Conservation (phyloP, 306 rosid species). For the Arachis stenosperma region DNA sequence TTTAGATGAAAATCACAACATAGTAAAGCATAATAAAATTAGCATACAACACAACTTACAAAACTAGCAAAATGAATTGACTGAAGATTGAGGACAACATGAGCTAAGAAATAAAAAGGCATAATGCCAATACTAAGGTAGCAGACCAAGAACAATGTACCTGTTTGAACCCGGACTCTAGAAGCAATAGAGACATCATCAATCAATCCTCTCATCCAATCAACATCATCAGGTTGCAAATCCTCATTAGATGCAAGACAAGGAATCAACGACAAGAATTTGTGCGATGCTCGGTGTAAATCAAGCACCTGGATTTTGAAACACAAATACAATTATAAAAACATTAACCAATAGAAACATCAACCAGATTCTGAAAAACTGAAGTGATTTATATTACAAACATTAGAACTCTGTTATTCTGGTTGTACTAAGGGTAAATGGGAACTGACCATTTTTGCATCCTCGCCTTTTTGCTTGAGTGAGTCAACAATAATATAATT, state of each 20-base stretch:
- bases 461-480: conserved; percentile 80
- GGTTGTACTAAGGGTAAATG: conserved; percentile 11
- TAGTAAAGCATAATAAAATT: conserved; percentile 18
- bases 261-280: conserved; percentile 75
- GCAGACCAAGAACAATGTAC: conserved; percentile 48
- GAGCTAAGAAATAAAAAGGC: conserved; percentile 26
- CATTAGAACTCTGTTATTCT: conserved; percentile 2
- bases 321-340: conserved; percentile 7
- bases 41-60: not conserved
- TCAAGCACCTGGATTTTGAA: conserved; percentile 62
- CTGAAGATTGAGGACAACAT: conserved; percentile 6
- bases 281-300: conserved; percentile 56
- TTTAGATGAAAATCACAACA: conserved; percentile 5
- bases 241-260: conserved; percentile 57
- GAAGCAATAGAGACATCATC: conserved; percentile 73
- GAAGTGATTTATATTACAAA: conserved; percentile 18
- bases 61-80: conserved; percentile 16
- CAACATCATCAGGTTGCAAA: conserved; percentile 44
- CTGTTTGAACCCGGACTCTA: conserved; percentile 68
- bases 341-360: conserved; percentile 32
- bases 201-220: conserved; percentile 52
- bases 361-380: not conserved
- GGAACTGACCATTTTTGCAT: conserved; percentile 73
- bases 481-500: conserved; percentile 72
- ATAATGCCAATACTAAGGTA: not conserved